Evolutionary conservation across 2,329 filamentous ascomycete species (phyloP).

Genomic region (Colletotrichum somersetense): DNA sequence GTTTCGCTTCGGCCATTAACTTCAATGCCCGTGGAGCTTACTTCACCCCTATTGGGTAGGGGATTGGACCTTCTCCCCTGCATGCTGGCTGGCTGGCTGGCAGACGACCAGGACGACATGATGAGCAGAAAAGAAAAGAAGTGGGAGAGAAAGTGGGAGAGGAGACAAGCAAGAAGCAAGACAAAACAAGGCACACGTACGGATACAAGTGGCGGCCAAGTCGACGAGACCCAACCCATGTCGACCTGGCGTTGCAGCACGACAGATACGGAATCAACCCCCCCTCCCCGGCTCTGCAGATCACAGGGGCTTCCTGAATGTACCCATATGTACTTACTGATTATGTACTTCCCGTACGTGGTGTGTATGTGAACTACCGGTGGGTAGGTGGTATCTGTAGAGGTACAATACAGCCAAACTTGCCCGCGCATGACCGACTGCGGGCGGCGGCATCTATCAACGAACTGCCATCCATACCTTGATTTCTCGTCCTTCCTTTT

Average conservation of each 20-base stretch:
- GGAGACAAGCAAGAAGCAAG: not conserved
- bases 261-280: conserved; percentile 39
- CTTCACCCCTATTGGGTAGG: not conserved
- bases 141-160: not conserved
- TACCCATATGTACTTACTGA: conserved; percentile 14
- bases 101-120: too few species aligned
- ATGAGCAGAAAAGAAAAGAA: not conserved
- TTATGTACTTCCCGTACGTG: too few species aligned
- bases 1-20: not conserved
- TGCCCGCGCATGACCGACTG: conserved; percentile 14
- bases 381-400: not conserved
- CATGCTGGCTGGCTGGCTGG: not conserved
- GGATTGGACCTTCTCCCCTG: not conserved
- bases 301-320: conserved; percentile 37
- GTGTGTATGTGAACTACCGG: too few species aligned
- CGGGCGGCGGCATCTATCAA: conserved; percentile 12
- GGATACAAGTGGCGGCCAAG: conserved; percentile 31
- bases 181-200: conserved; percentile 1
- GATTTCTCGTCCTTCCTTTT: not conserved
- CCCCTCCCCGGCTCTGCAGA: conserved; percentile 36
- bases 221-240: conserved; percentile 32
- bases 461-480: not conserved
- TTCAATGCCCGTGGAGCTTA: not conserved
- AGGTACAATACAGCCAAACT: not conserved
- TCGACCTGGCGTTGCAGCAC: conserved; percentile 38